These are phyloP conservation scores for Irpex rosettiformis DNA, from an alignment of 1,284 basidiomycete genomes.

Conservation along the genomic window DNA sequence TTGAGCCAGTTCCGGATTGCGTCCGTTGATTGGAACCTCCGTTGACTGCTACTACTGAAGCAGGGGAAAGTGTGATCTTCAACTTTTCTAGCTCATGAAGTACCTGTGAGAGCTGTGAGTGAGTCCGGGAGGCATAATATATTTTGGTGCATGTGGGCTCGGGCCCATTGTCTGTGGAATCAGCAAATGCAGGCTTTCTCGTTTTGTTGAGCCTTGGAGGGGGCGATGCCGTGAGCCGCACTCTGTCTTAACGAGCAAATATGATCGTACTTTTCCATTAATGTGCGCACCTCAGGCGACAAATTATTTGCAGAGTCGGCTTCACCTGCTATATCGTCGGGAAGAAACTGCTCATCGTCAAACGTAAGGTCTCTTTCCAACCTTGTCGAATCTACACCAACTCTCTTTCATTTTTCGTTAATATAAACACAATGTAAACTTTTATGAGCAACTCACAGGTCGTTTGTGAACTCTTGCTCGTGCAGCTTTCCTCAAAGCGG, in stretches of 20 bases:
- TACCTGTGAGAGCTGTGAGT: constrained; percentile 92
- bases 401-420: constrained; percentile 21
- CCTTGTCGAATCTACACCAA: background rate
- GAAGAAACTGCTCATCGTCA: constrained; percentile 62
- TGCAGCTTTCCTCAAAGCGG: constrained; percentile 23
- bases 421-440: background rate
- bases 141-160: constrained; percentile 77
- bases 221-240: too few species aligned
- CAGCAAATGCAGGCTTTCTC: background rate
- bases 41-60: constrained; percentile 18
- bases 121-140: constrained; percentile 92
- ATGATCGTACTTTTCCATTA: constrained; percentile 71
- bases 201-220: constrained; percentile 10
- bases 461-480: constrained; percentile 50
- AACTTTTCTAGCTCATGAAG: constrained; percentile 83
- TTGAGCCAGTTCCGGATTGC: background rate
- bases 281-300: constrained; percentile 73
- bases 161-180: constrained; percentile 16
- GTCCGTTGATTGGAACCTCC: background rate
- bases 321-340: constrained; percentile 38
- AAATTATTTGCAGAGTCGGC: constrained; percentile 45
- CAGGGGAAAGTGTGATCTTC: constrained; percentile 33
- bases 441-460: constrained; percentile 37
- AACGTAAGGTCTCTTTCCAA: constrained; percentile 22
- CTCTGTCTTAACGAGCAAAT: background rate